Evolutionary conservation across 2,329 filamentous ascomycete species (phyloP).

Genomic region (Stagonosporopsis rhizophila): DNA sequence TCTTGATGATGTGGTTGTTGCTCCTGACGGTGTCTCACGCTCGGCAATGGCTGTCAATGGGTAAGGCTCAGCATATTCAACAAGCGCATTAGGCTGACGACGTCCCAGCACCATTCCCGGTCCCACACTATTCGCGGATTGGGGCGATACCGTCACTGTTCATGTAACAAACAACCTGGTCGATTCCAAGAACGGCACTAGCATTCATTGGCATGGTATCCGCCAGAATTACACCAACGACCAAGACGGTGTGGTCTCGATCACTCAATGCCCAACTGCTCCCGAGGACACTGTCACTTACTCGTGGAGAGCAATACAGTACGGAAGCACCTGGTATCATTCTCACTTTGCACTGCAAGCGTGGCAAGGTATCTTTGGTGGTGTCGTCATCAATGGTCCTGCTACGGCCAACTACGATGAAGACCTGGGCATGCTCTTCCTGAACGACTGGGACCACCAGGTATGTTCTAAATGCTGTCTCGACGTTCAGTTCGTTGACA

Average conservation of each 20-base stretch:
- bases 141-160: conserved; percentile 50
- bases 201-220: conserved; percentile 45
- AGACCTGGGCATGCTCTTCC: conserved; percentile 52
- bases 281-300: conserved; percentile 36
- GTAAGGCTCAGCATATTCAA: not conserved
- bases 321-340: conserved; percentile 54
- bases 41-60: conserved; percentile 50
- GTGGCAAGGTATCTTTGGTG: conserved; percentile 53
- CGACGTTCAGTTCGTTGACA: not conserved
- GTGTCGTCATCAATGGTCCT: conserved; percentile 52
- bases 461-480: not conserved
- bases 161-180: conserved; percentile 45
- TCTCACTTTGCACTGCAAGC: conserved; percentile 52
- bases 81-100: not conserved
- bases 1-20: conserved; percentile 51
- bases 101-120: conserved; percentile 50
- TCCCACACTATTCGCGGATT: conserved; percentile 53
- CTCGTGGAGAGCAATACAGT: conserved; percentile 49
- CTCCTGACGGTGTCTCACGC: conserved; percentile 62
- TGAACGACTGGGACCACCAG: conserved; percentile 51
- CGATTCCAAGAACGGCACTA: conserved; percentile 38
- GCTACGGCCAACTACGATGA: conserved; percentile 51
- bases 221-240: conserved; percentile 43
- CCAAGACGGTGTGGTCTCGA: conserved; percentile 40
- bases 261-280: conserved; percentile 44